A percentile compares a stretch with the other conserved stretches of the same genome.
Evolutionary conservation across 164 flowering plant genomes (phyloP).

Genomic region (Vitis rupestris): DNA sequence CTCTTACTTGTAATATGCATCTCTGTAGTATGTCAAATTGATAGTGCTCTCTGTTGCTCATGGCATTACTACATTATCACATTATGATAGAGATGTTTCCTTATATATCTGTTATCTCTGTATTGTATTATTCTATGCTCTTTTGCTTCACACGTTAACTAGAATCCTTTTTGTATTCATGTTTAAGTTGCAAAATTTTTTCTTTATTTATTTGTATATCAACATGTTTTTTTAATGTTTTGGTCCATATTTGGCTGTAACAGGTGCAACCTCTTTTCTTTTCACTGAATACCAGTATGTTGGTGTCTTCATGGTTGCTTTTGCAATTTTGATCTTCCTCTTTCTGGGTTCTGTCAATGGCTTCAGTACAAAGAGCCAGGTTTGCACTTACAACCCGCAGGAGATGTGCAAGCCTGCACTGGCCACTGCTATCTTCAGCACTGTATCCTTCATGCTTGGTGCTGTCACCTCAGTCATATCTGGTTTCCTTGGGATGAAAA

Average conservation of each 20-base stretch:
- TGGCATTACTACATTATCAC: no score
- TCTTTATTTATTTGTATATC: not conserved
- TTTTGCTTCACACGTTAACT: not conserved
- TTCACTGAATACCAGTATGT: conserved; percentile 68
- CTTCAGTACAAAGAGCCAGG: conserved; percentile 62
- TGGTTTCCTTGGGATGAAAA: conserved; percentile 80
- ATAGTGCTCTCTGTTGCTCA: no score
- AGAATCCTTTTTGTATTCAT: not conserved
- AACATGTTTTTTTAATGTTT: not conserved
- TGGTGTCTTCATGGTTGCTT: conserved; percentile 60
- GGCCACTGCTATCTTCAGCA: conserved; percentile 68
- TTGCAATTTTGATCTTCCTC: conserved; percentile 62
- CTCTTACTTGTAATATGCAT: no score
- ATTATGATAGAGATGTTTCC: no score
- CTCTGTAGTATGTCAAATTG: no score
- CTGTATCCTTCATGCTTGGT: conserved; percentile 63
- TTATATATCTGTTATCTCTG: no score
- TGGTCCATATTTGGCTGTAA: conserved; percentile 5
- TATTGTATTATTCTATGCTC: not conserved
- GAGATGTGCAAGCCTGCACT: conserved; percentile 69
- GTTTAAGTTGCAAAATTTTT: not conserved
- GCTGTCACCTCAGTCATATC: conserved; percentile 70
- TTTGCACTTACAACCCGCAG: conserved; percentile 46
- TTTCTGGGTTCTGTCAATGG: conserved; percentile 75
- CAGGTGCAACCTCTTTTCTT: conserved; percentile 76